Conservation (phyloP, 1,139 yeast species). For the Lodderomyces parapsilosis region DNA sequence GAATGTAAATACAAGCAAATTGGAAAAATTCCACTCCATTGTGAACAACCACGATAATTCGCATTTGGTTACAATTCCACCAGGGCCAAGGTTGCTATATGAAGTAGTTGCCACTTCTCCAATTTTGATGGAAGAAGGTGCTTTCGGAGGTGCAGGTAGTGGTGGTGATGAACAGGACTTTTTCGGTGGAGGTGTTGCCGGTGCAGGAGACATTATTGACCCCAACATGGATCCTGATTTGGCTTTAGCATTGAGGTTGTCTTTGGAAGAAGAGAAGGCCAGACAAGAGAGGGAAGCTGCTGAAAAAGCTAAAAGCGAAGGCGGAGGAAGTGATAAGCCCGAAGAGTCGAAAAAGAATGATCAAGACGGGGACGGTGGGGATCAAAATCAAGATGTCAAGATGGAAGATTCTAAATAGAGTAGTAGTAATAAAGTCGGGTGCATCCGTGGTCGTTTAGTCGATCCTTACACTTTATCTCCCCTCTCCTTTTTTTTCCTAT, state of each 20-base stretch:
- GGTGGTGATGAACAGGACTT: conserved; percentile 10
- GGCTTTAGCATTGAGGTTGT: conserved; percentile 87
- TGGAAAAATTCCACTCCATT: conserved; percentile 76
- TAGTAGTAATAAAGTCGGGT: neutral
- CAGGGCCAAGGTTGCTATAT: conserved; percentile 78
- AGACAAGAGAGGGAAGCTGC: conserved; percentile 65
- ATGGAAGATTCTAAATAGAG: conserved; percentile 16
- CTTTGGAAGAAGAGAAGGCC: conserved; percentile 78
- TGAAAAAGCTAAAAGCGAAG: conserved; percentile 47
- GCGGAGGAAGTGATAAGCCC: conserved; percentile 36
- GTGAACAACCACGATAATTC: conserved; percentile 76
- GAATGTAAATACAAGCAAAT: conserved; percentile 67
- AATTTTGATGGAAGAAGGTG: conserved; percentile 56
- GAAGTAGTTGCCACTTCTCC: conserved; percentile 73
- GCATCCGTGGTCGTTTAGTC: neutral
- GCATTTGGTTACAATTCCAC: conserved; percentile 83
- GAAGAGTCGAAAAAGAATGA: conserved; percentile 40
- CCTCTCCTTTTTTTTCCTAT: neutral
- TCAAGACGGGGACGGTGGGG: conserved; percentile 35
- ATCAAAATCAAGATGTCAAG: conserved; percentile 17
- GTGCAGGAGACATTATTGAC: conserved; percentile 63
- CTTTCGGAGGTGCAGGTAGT: conserved; percentile 24
- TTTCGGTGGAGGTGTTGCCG: conserved; percentile 44
- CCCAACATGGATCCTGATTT: conserved; percentile 96
- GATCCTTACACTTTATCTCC: neutral